Conservation (phyloP, 164 flowering plant genomes). For the Stephania japonica region DNA sequence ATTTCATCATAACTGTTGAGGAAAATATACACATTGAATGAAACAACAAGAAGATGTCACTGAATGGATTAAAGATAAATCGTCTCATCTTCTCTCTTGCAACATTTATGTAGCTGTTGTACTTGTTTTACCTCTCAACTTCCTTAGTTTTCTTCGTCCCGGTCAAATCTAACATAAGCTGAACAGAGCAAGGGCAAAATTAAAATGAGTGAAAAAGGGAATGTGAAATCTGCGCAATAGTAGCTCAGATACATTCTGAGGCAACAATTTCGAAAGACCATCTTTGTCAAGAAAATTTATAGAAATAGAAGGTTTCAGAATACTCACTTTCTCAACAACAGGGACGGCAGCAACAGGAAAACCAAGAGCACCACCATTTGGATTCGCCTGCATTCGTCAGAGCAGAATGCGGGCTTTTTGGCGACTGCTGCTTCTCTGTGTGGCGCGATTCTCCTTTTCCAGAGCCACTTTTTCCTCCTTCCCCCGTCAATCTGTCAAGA, state of each 20-base stretch:
- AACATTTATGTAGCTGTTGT: not conserved
- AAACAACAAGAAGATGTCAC: not conserved
- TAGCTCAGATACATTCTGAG: too few species aligned
- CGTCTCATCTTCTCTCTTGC: not conserved
- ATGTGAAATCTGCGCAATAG: not conserved
- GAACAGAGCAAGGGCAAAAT: not conserved
- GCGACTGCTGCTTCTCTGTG: not conserved
- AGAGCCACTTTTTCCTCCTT: constrained; percentile 25
- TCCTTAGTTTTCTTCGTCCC: not conserved
- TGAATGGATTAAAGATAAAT: not conserved
- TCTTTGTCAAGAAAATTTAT: not conserved
- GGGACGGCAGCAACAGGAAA: constrained; percentile 32
- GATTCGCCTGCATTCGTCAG: not conserved
- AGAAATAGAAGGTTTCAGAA: not conserved
- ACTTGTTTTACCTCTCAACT: not conserved
- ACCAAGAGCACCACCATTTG: constrained; percentile 48
- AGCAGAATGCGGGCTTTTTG: constrained; percentile 4
- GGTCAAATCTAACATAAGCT: not conserved
- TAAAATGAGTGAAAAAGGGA: not conserved
- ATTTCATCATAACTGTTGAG: not conserved
- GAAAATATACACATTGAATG: not conserved
- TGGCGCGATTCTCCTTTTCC: constrained; percentile 6
- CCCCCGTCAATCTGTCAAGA: constrained; percentile 30
- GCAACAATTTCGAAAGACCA: not conserved
- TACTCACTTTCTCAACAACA: constrained; percentile 25